These are phyloP conservation scores for Diaporthe capsici DNA, from an alignment of 2,329 filamentous ascomycete genomes.

Conservation along the genomic window DNA sequence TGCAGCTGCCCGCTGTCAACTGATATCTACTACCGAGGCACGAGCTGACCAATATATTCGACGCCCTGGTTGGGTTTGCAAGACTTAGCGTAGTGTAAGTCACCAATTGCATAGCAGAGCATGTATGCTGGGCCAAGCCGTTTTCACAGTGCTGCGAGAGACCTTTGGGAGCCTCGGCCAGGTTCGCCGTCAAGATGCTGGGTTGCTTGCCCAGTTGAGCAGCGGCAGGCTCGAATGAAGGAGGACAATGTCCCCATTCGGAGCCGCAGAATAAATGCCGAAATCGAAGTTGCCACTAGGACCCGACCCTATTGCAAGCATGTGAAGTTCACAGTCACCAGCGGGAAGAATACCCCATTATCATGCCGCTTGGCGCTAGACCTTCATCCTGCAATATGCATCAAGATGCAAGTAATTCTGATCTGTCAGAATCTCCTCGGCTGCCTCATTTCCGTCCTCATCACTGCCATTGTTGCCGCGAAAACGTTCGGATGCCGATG, in stretches of 20 bases:
- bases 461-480: not conserved
- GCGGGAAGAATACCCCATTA: not conserved
- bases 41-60: not conserved
- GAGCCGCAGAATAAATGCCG: not conserved
- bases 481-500: not conserved
- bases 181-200: not conserved
- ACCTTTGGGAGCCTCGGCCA: not conserved
- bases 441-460: not conserved
- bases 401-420: slow-evolving; percentile 14
- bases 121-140: not conserved
- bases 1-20: slow-evolving; percentile 22
- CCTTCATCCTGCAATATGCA: not conserved
- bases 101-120: not conserved
- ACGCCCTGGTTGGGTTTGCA: slow-evolving; percentile 3
- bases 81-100: not conserved
- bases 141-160: not conserved
- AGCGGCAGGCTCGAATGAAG: not conserved
- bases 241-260: not conserved
- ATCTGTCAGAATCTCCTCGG: slow-evolving; percentile 12
- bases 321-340: slow-evolving; percentile 4
- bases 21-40: not conserved
- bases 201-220: not conserved
- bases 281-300: not conserved
- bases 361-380: not conserved
- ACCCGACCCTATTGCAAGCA: not conserved